Evolutionary conservation across 2,329 filamentous ascomycete genomes (phyloP).

Genomic region (Epichloe bromicola): DNA sequence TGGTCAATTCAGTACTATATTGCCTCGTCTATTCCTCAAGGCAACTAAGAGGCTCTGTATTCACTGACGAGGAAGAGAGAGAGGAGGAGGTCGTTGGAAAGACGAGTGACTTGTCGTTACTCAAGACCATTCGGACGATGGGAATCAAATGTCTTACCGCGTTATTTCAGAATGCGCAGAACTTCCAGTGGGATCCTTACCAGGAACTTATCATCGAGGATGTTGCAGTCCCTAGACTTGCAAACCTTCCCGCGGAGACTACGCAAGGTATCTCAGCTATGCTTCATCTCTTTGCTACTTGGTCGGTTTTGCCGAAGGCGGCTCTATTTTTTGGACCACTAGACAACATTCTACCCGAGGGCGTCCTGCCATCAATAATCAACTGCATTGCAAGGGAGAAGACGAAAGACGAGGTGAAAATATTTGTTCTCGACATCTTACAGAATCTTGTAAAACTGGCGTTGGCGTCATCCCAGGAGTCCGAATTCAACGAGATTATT

Average conservation of each 20-base stretch:
- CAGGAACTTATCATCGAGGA: constrained; percentile 59
- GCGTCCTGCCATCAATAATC: constrained; percentile 58
- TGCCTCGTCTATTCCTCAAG: constrained; percentile 62
- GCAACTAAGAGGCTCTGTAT: constrained; percentile 32
- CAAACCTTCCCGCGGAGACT: constrained; percentile 71
- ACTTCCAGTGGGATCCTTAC: constrained; percentile 61
- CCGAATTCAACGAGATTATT: constrained; percentile 43
- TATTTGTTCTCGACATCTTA: constrained; percentile 67
- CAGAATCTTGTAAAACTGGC: constrained; percentile 52
- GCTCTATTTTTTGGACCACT: constrained; percentile 48
- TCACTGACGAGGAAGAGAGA: constrained; percentile 20
- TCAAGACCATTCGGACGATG: constrained; percentile 52
- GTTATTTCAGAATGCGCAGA: constrained; percentile 60
- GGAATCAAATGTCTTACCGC: constrained; percentile 74
- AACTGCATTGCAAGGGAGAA: constrained; percentile 60
- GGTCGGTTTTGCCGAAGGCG: constrained; percentile 56
- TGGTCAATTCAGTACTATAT: constrained; percentile 69
- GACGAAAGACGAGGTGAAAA: constrained; percentile 74
- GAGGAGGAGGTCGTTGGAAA: constrained; percentile 30
- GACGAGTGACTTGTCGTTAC: constrained; percentile 39
- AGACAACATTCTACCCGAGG: constrained; percentile 32
- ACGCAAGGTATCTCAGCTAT: constrained; percentile 79
- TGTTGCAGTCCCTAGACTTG: constrained; percentile 62
- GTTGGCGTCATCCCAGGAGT: constrained; percentile 38
- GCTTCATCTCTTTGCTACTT: constrained; percentile 67